These are phyloP conservation scores for Clitopilus hobsonii DNA, from an alignment of 768 basidiomycete species.

Conservation along the genomic window DNA sequence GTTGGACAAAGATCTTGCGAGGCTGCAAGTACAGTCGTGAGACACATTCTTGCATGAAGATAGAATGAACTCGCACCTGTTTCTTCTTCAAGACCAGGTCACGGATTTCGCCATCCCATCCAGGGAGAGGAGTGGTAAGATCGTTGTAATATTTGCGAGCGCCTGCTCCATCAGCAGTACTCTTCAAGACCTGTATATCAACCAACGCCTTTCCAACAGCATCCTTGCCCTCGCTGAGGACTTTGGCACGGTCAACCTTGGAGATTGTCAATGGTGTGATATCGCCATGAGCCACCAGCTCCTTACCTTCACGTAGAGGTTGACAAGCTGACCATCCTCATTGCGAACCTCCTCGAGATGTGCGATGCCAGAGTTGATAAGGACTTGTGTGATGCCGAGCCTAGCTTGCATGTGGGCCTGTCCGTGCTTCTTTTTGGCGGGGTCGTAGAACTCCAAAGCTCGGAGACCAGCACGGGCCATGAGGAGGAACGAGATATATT, in stretches of 20 bases:
- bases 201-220: conserved; percentile 72
- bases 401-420: conserved; percentile 92
- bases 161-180: conserved; percentile 78
- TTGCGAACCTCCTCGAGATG: conserved; percentile 64
- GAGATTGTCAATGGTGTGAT: conserved; percentile 1
- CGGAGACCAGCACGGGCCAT: conserved; percentile 85
- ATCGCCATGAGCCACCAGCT: not conserved
- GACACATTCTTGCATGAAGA: conserved; percentile 1
- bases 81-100: conserved; percentile 79
- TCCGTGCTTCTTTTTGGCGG: conserved; percentile 74
- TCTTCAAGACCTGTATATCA: conserved; percentile 80
- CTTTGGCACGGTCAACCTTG: conserved; percentile 69
- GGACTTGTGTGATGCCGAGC: conserved; percentile 77
- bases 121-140: conserved; percentile 65
- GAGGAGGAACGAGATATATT: conserved; percentile 74
- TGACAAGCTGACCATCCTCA: conserved; percentile 51
- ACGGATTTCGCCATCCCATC: conserved; percentile 74
- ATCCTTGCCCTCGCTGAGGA: conserved; percentile 59
- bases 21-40: conserved; percentile 41
- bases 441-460: conserved; percentile 82
- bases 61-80: conserved; percentile 39
- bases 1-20: conserved; percentile 82
- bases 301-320: conserved; percentile 66
- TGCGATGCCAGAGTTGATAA: conserved; percentile 69
- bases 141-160: conserved; percentile 77